Percentiles rank a stretch among this genome's conserved stretches.
Evolutionary conservation across 1,284 basidiomycete species (phyloP).

Genomic region (Rhizopogon parksii): DNA sequence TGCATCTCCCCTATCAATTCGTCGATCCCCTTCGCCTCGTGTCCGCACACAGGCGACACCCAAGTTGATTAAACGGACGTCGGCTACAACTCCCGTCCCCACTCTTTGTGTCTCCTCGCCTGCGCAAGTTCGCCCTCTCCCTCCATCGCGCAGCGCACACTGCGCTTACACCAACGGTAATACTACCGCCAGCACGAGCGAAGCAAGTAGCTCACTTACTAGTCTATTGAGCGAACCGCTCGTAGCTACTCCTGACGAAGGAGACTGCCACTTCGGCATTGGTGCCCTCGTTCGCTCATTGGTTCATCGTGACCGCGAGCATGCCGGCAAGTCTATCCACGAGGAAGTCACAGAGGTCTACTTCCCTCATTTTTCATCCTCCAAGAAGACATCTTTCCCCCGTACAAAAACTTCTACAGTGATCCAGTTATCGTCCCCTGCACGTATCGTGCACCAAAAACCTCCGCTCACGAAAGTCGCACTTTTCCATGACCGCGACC

Average conservation of each 20-base stretch:
- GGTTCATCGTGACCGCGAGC: slow-evolving; percentile 23
- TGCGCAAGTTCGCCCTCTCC: slow-evolving; percentile 18
- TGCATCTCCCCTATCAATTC: not conserved
- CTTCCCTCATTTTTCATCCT: slow-evolving; percentile 18
- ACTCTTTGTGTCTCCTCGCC: slow-evolving; percentile 23
- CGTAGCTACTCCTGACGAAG: slow-evolving; percentile 26
- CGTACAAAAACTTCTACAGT: slow-evolving; percentile 17
- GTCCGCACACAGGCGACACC: slow-evolving; percentile 19
- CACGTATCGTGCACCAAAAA: slow-evolving; percentile 12
- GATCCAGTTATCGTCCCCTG: slow-evolving; percentile 11
- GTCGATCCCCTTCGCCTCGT: slow-evolving; percentile 15
- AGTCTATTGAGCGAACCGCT: slow-evolving; percentile 28
- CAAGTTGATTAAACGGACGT: slow-evolving; percentile 29
- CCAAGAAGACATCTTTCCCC: slow-evolving; percentile 14
- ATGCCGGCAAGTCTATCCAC: slow-evolving; percentile 10
- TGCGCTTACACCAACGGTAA: slow-evolving; percentile 18
- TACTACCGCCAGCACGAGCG: slow-evolving; percentile 17
- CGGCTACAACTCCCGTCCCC: slow-evolving; percentile 25
- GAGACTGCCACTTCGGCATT: slow-evolving; percentile 24
- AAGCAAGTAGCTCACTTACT: slow-evolving; percentile 28
- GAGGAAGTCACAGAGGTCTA: slow-evolving; percentile 27
- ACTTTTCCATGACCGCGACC: slow-evolving; percentile 10
- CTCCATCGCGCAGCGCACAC: slow-evolving; percentile 14
- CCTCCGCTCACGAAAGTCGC: slow-evolving; percentile 9
- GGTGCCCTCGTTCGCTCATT: slow-evolving; percentile 27